Evolutionary conservation across 805 yeast genomes (phyloP).

Genomic region (Pichia phayaonensis): DNA sequence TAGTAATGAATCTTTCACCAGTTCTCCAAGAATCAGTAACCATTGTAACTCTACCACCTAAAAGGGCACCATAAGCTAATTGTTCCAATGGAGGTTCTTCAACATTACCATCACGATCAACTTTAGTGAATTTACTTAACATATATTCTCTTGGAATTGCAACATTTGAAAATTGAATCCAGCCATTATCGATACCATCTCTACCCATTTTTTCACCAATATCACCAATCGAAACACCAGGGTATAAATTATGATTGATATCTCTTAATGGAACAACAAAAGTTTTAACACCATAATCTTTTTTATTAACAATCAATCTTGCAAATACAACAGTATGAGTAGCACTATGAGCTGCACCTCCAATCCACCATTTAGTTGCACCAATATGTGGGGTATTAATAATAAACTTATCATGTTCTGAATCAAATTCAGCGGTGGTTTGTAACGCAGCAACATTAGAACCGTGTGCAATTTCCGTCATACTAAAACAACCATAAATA

Average conservation of each 20-base stretch:
- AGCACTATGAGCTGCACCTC: constrained; percentile 94
- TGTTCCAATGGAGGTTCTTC: constrained; percentile 80
- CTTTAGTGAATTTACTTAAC: constrained; percentile 73
- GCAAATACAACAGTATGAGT: constrained; percentile 85
- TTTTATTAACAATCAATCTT: constrained; percentile 67
- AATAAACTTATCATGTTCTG: constrained; percentile 53
- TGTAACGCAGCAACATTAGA: constrained; percentile 90
- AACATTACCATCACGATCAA: constrained; percentile 61
- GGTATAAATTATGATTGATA: constrained; percentile 56
- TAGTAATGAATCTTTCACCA: constrained; percentile 71
- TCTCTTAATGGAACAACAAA: constrained; percentile 89
- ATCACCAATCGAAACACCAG: constrained; percentile 84
- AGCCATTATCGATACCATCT: constrained; percentile 93
- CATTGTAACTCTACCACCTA: constrained; percentile 88
- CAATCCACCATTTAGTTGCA: constrained; percentile 98
- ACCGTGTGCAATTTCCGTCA: constrained; percentile 93
- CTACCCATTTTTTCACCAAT: constrained; percentile 95
- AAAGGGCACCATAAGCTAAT: constrained; percentile 77
- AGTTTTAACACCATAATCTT: constrained; percentile 88
- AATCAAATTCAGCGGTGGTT: constrained; percentile 81
- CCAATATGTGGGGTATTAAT: constrained; percentile 85
- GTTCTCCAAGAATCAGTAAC: constrained; percentile 77
- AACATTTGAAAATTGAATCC: constrained; percentile 87
- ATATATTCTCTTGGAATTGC: constrained; percentile 76
- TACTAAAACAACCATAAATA: constrained; percentile 81